phyloP scores from a whole-genome alignment of 2,329 filamentous ascomycete species.

The Fusarium redolens region DNA sequence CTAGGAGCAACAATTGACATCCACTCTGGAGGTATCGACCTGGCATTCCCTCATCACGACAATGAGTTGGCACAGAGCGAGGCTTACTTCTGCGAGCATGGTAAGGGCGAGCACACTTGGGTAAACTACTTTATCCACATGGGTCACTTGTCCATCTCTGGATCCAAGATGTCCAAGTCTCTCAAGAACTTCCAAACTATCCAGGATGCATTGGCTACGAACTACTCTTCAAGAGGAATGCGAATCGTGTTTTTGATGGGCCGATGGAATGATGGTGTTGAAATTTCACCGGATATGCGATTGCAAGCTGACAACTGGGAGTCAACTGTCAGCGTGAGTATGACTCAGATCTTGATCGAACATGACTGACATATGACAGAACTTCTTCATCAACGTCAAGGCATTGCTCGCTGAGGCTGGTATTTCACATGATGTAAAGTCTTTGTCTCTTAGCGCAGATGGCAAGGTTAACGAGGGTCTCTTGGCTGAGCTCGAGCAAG shows the following conservation, averaged over 20 bases:
- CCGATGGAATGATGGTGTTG: slow-evolving; percentile 89
- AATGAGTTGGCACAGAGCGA: slow-evolving; percentile 93
- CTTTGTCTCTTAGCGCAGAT: slow-evolving; percentile 52
- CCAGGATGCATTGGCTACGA: slow-evolving; percentile 76
- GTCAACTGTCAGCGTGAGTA: slow-evolving; percentile 73
- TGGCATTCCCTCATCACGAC: slow-evolving; percentile 92
- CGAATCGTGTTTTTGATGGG: slow-evolving; percentile 89
- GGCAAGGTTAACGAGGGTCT: slow-evolving; percentile 49
- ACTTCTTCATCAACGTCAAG: slow-evolving; percentile 69
- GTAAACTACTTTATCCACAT: slow-evolving; percentile 97
- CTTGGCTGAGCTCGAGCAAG: slow-evolving; percentile 60
- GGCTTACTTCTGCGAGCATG: slow-evolving; percentile 76
- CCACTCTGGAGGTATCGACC: slow-evolving; percentile 91
- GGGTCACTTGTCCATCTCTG: slow-evolving; percentile 86
- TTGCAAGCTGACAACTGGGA: slow-evolving; percentile 83
- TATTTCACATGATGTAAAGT: slow-evolving; percentile 50
- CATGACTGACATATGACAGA: slow-evolving; percentile 52
- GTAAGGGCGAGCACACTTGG: slow-evolving; percentile 75
- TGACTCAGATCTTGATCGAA: neutral
- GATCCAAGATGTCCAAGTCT: slow-evolving; percentile 95
- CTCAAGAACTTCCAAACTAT: slow-evolving; percentile 98
- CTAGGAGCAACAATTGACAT: slow-evolving; percentile 89
- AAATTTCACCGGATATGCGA: slow-evolving; percentile 87
- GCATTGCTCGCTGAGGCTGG: slow-evolving; percentile 62
- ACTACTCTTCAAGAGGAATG: slow-evolving; percentile 82